A percentile compares a stretch with the other conserved stretches of the same genome.
Conservation (phyloP, 106 monocot genomes). For the Chionographis japonica region DNA sequence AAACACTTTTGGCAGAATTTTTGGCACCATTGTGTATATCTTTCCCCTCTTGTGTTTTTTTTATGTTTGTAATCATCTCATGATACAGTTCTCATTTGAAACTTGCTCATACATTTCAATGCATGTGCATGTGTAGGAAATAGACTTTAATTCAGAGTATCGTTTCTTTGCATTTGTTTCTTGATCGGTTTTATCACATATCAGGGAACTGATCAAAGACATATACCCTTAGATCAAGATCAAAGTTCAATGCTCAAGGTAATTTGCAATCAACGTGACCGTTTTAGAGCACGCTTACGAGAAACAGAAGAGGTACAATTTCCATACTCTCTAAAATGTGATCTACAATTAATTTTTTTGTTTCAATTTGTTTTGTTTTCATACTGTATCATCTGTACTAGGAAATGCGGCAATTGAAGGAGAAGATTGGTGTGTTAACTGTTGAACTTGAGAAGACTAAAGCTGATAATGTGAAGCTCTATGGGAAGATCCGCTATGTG, state of each 20-base stretch:
- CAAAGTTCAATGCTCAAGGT: slow-evolving; percentile 99
- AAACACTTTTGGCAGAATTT: too few relatives aligned
- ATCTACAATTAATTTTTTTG: neutral
- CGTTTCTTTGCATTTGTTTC: neutral
- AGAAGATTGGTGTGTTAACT: slow-evolving; percentile 64
- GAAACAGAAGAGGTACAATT: slow-evolving; percentile 90
- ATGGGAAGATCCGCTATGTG: slow-evolving; percentile 95
- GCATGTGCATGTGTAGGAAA: too few relatives aligned
- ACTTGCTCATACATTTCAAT: too few relatives aligned
- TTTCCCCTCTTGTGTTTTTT: too few relatives aligned
- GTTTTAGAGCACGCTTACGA: slow-evolving; percentile 73
- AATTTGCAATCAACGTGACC: slow-evolving; percentile 96
- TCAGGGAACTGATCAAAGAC: slow-evolving; percentile 71
- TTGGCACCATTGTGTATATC: too few relatives aligned
- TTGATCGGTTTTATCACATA: slow-evolving; percentile 1
- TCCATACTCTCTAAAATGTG: neutral
- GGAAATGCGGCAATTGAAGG: slow-evolving; percentile 88
- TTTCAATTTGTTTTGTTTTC: slow-evolving; percentile 7
- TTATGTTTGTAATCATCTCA: too few relatives aligned
- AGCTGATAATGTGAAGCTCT: slow-evolving; percentile 96
- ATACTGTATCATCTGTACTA: slow-evolving; percentile 14
- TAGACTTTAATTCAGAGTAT: too few relatives aligned
- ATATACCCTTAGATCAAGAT: slow-evolving; percentile 67
- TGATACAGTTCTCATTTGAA: too few relatives aligned
- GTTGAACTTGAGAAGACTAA: slow-evolving; percentile 88